These are phyloP conservation scores for Peziza echinospora DNA, from an alignment of 495 filamentous ascomycete genomes.

Conservation along the genomic window DNA sequence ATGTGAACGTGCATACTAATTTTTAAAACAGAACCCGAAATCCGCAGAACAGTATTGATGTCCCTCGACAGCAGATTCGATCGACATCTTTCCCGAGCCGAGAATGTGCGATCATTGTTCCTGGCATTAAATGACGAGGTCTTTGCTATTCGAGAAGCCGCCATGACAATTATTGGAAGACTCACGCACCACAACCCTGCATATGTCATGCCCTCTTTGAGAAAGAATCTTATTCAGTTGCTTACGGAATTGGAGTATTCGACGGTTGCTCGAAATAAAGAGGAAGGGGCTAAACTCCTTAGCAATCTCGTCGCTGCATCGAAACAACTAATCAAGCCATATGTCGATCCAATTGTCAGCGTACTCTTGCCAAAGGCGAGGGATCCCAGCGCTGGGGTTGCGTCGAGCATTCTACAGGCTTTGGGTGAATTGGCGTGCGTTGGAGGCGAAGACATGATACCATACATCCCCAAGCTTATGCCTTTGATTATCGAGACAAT, in stretches of 20 bases:
- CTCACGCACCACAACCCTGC: constrained; percentile 81
- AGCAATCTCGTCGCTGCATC: constrained; percentile 80
- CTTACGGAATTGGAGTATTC: constrained; percentile 89
- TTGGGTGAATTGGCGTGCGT: constrained; percentile 85
- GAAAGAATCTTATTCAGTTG: constrained; percentile 87
- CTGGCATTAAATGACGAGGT: constrained; percentile 90
- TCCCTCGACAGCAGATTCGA: constrained; percentile 88
- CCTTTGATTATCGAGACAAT: constrained; percentile 78
- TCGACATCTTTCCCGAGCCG: constrained; percentile 76
- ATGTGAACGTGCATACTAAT: background rate
- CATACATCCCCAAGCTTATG: constrained; percentile 77
- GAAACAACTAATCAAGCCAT: constrained; percentile 74
- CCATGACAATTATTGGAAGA: constrained; percentile 87
- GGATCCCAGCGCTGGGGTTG: constrained; percentile 65
- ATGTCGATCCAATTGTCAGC: constrained; percentile 83
- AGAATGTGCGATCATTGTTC: constrained; percentile 88
- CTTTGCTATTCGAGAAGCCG: constrained; percentile 77
- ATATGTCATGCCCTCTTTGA: constrained; percentile 83
- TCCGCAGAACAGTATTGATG: constrained; percentile 65
- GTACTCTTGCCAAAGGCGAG: constrained; percentile 73
- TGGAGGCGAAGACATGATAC: constrained; percentile 72
- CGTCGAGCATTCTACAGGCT: constrained; percentile 76
- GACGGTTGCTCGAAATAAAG: constrained; percentile 78
- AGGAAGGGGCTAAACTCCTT: constrained; percentile 84
- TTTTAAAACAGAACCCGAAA: constrained; percentile 39